Evolutionary conservation across 2,329 filamentous ascomycete genomes (phyloP).

Genomic region (Ilyonectria destructans): DNA sequence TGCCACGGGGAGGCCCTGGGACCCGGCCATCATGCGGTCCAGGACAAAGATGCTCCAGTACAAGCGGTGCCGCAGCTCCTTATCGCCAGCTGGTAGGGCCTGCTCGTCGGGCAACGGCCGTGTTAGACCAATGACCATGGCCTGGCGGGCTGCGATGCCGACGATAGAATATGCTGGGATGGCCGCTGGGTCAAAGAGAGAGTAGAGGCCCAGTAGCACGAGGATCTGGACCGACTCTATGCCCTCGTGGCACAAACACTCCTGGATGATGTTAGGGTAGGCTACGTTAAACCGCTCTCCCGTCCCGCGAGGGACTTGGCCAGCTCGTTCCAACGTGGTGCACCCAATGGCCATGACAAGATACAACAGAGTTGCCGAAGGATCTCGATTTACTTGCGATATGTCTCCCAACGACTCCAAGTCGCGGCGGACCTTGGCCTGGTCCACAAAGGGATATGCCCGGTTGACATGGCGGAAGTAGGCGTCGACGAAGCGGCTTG

Average conservation of each 20-base stretch:
- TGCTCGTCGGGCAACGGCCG: conserved; percentile 51
- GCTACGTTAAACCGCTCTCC: conserved; percentile 55
- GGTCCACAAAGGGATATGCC: conserved; percentile 63
- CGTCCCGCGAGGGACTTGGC: conserved; percentile 56
- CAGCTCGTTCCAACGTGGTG: conserved; percentile 61
- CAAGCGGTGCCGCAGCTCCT: conserved; percentile 57
- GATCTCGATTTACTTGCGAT: conserved; percentile 48
- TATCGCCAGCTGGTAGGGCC: conserved; percentile 46
- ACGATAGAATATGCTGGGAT: conserved; percentile 60
- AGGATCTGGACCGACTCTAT: conserved; percentile 60
- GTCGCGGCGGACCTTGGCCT: conserved; percentile 53
- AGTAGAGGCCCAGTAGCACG: conserved; percentile 60
- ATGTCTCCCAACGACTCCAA: conserved; percentile 53
- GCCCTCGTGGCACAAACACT: conserved; percentile 56
- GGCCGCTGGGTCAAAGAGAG: conserved; percentile 60
- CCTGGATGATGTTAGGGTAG: conserved; percentile 59
- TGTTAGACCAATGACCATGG: conserved; percentile 57
- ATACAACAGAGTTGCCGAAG: conserved; percentile 55
- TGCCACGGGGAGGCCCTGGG: conserved; percentile 58
- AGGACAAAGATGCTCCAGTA: conserved; percentile 64
- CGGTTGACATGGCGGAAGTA: conserved; percentile 64
- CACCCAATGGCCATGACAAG: conserved; percentile 65
- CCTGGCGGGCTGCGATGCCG: conserved; percentile 59
- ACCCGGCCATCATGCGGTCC: conserved; percentile 63
- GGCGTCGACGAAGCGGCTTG: conserved; percentile 58